Evolutionary conservation across 768 basidiomycete species (phyloP).

Genomic region (Tricholoma hemisulphureum): DNA sequence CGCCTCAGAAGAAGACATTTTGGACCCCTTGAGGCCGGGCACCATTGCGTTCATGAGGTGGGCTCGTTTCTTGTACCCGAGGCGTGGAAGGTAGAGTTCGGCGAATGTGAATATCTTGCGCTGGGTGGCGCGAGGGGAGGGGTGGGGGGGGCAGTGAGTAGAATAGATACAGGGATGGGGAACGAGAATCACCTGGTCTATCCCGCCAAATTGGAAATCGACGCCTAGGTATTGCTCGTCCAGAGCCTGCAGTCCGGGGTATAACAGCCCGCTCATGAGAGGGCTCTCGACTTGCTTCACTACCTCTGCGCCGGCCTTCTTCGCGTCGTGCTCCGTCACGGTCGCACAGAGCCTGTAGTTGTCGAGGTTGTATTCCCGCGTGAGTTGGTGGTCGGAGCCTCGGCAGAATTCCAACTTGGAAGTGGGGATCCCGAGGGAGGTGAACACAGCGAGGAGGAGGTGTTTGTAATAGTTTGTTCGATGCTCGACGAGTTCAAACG

Average conservation of each 20-base stretch:
- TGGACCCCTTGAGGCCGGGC: conserved; percentile 89
- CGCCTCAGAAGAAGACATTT: conserved; percentile 98
- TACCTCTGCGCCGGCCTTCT: conserved; percentile 97
- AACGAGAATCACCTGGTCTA: conserved; percentile 75
- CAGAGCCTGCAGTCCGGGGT: conserved; percentile 94
- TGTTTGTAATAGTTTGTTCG: conserved; percentile 89
- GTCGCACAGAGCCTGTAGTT: conserved; percentile 90
- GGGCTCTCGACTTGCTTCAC: conserved; percentile 97
- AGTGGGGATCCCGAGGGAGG: conserved; percentile 86
- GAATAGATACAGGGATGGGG: neutral
- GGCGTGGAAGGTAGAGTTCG: conserved; percentile 88
- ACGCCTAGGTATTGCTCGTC: conserved; percentile 96
- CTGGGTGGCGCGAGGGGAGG: conserved; percentile 39
- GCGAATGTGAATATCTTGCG: conserved; percentile 99
- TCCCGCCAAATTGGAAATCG: conserved; percentile 97
- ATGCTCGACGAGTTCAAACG: conserved; percentile 84
- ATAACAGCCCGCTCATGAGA: conserved; percentile 85
- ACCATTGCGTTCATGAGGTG: conserved; percentile 99
- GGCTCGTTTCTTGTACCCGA: conserved; percentile 92
- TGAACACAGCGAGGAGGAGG: conserved; percentile 80
- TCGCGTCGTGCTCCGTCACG: conserved; percentile 94
- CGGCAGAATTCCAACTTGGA: conserved; percentile 79
- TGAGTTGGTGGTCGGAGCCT: conserved; percentile 92
- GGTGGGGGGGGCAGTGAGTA: neutral
- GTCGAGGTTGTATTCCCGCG: conserved; percentile 89